Conservation (phyloP, 139 green algal genomes). For the Ettlia oleoabundans region DNA sequence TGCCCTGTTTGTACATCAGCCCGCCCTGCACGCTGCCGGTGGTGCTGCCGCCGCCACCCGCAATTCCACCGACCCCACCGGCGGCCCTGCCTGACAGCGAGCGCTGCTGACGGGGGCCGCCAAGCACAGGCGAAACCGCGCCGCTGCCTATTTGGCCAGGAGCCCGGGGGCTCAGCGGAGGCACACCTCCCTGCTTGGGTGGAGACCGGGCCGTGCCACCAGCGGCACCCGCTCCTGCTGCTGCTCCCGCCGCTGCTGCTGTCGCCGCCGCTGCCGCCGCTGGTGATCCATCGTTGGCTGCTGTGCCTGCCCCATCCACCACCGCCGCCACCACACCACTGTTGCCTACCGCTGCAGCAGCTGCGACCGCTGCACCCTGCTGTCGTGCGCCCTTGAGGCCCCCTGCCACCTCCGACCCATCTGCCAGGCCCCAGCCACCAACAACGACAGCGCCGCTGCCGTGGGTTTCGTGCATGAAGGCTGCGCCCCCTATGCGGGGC, state of each 20-base stretch:
- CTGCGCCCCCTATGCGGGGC: conserved; percentile 40
- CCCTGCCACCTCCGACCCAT: no score
- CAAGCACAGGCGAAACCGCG: neutral
- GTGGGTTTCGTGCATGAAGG: conserved; percentile 19
- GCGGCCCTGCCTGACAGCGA: no score
- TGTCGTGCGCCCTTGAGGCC: neutral
- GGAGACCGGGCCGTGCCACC: neutral
- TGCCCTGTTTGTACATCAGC: neutral
- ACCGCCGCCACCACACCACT: neutral
- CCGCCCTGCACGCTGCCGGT: conserved; percentile 14
- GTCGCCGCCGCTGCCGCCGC: no score
- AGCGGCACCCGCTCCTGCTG: neutral
- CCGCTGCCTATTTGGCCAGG: neutral
- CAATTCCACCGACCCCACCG: neutral
- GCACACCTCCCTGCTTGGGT: neutral
- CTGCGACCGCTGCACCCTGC: neutral
- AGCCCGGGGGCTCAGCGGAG: neutral
- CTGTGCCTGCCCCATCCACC: no score
- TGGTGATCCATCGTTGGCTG: no score
- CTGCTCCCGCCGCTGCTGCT: no score
- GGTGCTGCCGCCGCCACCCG: neutral
- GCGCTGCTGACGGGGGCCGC: no score
- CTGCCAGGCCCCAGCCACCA: no score
- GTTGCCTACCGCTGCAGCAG: neutral
- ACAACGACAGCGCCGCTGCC: no score